Evolutionary conservation across 257 asterid species (phyloP), one percentile per base, ranked within the genome.

Genomic region (Solanum neorickii): DNA sequence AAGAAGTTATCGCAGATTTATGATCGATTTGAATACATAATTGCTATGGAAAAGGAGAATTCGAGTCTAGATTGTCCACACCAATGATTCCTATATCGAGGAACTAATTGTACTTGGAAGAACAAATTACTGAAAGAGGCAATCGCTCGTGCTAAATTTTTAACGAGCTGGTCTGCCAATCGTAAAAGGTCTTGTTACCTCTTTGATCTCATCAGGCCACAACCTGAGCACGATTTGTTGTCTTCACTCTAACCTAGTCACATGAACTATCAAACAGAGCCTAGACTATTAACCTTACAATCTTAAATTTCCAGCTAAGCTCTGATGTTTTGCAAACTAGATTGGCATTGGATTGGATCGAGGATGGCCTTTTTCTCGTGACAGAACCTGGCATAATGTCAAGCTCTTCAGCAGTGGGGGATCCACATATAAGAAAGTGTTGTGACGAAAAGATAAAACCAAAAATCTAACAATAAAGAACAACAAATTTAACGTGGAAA

Each of bases 21-120:
- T 83, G 94, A 94, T 75, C 92, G 98, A 42, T 92, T 97, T 78
- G 91, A 97, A 86, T 94, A 95, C 91, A 88, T 95, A 66, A 89
- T 97, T 68, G 91, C 98, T 12, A 89, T 94, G 94, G 99, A 97
- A 72, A 92, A 97, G 87, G 95, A 94, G 87, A 97, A 94, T 88
- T 90, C 98, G 37, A 93, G 91, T 87, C 46, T 92, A 91, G 91
- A 91, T 42, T 87, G 88, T 74, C 87, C 83, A 84, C 21, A 82
- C 52, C 78, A 86, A 83, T 90, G 91, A 90, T 72, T 66, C 66
- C 2, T 72, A 23, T 29, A 25, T 31, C n/a, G 23, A 27, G 86
- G 62, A 70, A 23, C 76, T 70, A 82, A 84, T 35, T 62, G 39
- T 35, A 86, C 39, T 12, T 35, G 7, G 84, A 85, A 1, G 78